Evolutionary conservation across 208 protist species (phyloP), one percentile per base, ranked within the genome.

Genomic region (Lotmaria passim): DNA sequence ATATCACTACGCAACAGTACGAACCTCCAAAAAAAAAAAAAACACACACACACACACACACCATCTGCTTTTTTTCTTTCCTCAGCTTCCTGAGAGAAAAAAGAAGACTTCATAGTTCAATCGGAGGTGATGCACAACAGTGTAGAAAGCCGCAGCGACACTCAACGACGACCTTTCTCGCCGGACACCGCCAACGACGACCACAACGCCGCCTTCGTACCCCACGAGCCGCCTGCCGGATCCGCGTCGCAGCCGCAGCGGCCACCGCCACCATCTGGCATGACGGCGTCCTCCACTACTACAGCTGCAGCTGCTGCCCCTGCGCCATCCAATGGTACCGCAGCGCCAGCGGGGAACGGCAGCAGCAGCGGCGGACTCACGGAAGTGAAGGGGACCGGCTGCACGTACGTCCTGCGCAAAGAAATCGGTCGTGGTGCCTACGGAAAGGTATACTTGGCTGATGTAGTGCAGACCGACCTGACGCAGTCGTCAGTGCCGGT

Each of bases 401-500:
- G 75, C 46, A 83, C 76, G 50, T 82, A 90, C 68, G 60, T 82
- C 21, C 89, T 93, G 56, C 72, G 87, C 4, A 95, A 98, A 31
- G 97, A 98, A 56, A 83, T 99, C 34, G 98, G 98, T 10, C 91
- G 97, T 56, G 98, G 98, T 7, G 98, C 96, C 5, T 99, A 99
- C 69, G 98, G 98, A 31, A 88, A 96, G 21, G 98, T 99, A 1
- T 99, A 96, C 78, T 93, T 95, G 44, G 95, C 84, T 33, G 77
- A 85, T 68, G 59, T 69, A 24, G 23, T 64, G 7, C 57, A 43
- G 21, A 65, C 59, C 0, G 59, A 64, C n/a, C 44, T 31, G 10
- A 53, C 41, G 44, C 59, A 64, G 30, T 64, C 59, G 26, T 26
- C 4, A 17, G 41, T 33, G 30, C 26, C 46, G 33, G 33, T 71